Evolutionary conservation across 768 basidiomycete species (phyloP).

Genomic region (Trametopsis cervina): DNA sequence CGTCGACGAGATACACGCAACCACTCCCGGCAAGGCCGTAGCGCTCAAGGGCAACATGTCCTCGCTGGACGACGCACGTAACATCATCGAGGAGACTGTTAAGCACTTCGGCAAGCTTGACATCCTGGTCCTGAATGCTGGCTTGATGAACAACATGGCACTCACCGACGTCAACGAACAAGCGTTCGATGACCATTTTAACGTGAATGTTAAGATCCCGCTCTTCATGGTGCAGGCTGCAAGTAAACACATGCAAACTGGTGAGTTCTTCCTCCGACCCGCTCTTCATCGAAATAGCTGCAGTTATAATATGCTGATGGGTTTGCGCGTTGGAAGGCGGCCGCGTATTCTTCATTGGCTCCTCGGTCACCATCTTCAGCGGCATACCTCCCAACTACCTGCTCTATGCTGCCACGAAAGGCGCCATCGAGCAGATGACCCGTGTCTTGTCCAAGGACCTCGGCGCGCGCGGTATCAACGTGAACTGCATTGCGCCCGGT

Average conservation of each 20-base stretch:
- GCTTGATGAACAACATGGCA: slow-evolving; percentile 5
- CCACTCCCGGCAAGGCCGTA: slow-evolving; percentile 15
- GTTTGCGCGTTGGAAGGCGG: too few species aligned
- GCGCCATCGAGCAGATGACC: slow-evolving; percentile 47
- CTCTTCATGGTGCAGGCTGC: slow-evolving; percentile 43
- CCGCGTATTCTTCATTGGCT: slow-evolving; percentile 47
- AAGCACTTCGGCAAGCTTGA: slow-evolving; percentile 22
- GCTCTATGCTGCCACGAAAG: slow-evolving; percentile 45
- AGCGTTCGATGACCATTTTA: slow-evolving; percentile 37
- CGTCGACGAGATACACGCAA: slow-evolving; percentile 12
- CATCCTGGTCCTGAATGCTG: slow-evolving; percentile 22
- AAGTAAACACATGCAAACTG: slow-evolving; percentile 31
- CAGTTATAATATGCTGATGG: too few species aligned
- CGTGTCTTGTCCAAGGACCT: slow-evolving; percentile 49
- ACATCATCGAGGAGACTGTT: slow-evolving; percentile 20
- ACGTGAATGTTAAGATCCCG: slow-evolving; percentile 47
- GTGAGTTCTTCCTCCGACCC: slow-evolving; percentile 30
- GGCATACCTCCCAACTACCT: slow-evolving; percentile 37
- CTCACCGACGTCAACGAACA: slow-evolving; percentile 5
- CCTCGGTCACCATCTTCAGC: slow-evolving; percentile 35
- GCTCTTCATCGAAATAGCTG: too few species aligned
- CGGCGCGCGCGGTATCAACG: slow-evolving; percentile 39
- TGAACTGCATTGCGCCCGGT: slow-evolving; percentile 44
- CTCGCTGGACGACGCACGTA: slow-evolving; percentile 15
- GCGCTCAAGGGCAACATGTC: slow-evolving; percentile 22